Conservation (phyloP, 2,329 filamentous ascomycete genomes). For the Phialemonium atrogriseum region DNA sequence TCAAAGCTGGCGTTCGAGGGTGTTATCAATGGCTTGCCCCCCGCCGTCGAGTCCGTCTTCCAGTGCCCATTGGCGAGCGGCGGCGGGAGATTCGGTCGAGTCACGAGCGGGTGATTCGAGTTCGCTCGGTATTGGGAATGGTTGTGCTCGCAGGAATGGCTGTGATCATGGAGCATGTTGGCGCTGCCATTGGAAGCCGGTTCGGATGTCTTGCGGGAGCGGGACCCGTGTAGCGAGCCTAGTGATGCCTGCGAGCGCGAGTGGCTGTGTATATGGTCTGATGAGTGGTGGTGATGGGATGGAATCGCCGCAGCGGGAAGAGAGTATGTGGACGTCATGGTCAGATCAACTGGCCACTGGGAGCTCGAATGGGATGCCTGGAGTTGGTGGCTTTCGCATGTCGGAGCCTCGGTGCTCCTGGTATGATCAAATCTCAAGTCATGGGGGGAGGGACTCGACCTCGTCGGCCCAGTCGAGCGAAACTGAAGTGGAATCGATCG, state of each 20-base stretch:
- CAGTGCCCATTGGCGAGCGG: conserved; percentile 28
- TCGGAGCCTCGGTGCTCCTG: not conserved
- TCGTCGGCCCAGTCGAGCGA: too few species aligned
- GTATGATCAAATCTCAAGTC: too few species aligned
- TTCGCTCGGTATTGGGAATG: conserved; percentile 24
- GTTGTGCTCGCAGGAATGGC: conserved; percentile 19
- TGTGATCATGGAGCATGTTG: conserved; percentile 23
- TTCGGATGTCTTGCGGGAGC: conserved; percentile 6
- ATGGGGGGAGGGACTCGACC: too few species aligned
- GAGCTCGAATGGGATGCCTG: not conserved
- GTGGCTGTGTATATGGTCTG: conserved; percentile 18
- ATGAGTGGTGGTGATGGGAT: conserved; percentile 32
- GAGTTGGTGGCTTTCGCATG: not conserved
- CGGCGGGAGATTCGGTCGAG: conserved; percentile 23
- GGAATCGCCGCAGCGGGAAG: conserved; percentile 43
- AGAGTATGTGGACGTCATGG: conserved; percentile 44
- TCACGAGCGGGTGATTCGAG: conserved; percentile 21
- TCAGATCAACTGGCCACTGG: conserved; percentile 11
- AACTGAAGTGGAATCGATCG: too few species aligned
- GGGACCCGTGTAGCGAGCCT: conserved; percentile 9
- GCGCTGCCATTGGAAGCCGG: too few species aligned
- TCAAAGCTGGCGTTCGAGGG: conserved; percentile 19
- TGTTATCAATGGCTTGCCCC: conserved; percentile 30
- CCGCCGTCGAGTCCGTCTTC: conserved; percentile 30
- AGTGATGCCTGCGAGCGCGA: conserved; percentile 17